A percentile compares a stretch with the other conserved stretches of the same genome.
Evolutionary conservation across 2,329 filamentous ascomycete genomes (phyloP).

Genomic region (Pseudocercospora pini-densiflorae): DNA sequence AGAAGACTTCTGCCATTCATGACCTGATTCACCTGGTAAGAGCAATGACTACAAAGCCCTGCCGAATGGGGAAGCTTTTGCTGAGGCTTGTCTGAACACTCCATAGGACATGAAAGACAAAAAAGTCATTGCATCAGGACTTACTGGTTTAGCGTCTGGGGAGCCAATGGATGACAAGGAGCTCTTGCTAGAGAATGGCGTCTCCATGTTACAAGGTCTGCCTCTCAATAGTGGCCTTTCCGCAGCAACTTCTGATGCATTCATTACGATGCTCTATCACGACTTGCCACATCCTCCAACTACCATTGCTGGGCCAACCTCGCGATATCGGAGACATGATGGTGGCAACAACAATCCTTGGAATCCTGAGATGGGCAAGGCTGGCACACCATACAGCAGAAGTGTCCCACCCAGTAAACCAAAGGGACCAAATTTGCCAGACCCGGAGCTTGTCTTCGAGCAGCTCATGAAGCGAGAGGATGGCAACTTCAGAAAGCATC

Average conservation of each 20-base stretch:
- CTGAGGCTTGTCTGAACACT: not conserved
- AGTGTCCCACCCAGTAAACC: constrained; percentile 53
- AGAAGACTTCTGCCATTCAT: constrained; percentile 36
- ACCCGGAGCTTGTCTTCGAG: constrained; percentile 55
- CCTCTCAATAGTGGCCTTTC: constrained; percentile 56
- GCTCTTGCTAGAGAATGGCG: constrained; percentile 55
- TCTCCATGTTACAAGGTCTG: constrained; percentile 57
- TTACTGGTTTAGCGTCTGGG: constrained; percentile 50
- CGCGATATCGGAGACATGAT: constrained; percentile 51
- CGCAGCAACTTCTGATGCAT: constrained; percentile 53
- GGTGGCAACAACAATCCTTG: constrained; percentile 51
- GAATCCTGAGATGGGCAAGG: constrained; percentile 58
- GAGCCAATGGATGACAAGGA: constrained; percentile 55
- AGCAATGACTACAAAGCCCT: not conserved
- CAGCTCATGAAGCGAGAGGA: constrained; percentile 48
- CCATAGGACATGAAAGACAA: constrained; percentile 5
- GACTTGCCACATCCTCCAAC: constrained; percentile 58
- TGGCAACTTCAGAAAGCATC: constrained; percentile 49
- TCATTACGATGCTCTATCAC: constrained; percentile 59
- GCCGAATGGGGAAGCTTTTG: not conserved
- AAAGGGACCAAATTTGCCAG: constrained; percentile 56
- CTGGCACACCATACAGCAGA: constrained; percentile 52
- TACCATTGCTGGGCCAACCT: constrained; percentile 52
- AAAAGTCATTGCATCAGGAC: constrained; percentile 44
- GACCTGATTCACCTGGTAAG: constrained; percentile 8